These are phyloP conservation scores for Thamnidium elegans DNA, from an alignment of 192 early-diverging fungal genomes.

Conservation along the genomic window DNA sequence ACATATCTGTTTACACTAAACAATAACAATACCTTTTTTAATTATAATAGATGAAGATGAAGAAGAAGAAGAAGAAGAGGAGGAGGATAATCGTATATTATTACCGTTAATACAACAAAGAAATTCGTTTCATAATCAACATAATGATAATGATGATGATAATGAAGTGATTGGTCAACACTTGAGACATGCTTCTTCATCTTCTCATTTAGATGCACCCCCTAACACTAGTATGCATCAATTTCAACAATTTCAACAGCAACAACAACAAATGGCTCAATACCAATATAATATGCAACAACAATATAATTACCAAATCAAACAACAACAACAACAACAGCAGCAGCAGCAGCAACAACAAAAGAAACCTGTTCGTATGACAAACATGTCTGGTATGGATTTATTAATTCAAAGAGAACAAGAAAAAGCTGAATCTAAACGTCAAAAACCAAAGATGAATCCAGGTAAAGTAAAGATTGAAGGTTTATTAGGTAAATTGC, in stretches of 20 bases:
- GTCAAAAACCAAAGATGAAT: slow-evolving; percentile 22
- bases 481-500: slow-evolving; percentile 31
- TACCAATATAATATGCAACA: slow-evolving; percentile 18
- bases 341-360: background rate
- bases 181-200: background rate
- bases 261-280: background rate
- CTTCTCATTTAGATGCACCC: slow-evolving; percentile 10
- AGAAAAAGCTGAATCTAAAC: slow-evolving; percentile 20
- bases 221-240: slow-evolving; percentile 7
- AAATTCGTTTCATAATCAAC: too few relatives aligned
- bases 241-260: slow-evolving; percentile 14
- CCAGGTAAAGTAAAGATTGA: slow-evolving; percentile 26
- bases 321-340: slow-evolving; percentile 19
- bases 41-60: background rate
- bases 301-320: slow-evolving; percentile 18
- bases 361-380: slow-evolving; percentile 1
- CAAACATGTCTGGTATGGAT: slow-evolving; percentile 35
- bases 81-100: background rate
- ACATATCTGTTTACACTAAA: background rate
- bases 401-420: slow-evolving; percentile 31
- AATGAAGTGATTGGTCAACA: slow-evolving; percentile 16
- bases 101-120: too few relatives aligned
- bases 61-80: background rate
- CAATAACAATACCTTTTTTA: background rate
- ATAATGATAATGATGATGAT: slow-evolving; percentile 8